Conservation (phyloP, 2,329 filamentous ascomycete species). For the Metarhizium humberi region DNA sequence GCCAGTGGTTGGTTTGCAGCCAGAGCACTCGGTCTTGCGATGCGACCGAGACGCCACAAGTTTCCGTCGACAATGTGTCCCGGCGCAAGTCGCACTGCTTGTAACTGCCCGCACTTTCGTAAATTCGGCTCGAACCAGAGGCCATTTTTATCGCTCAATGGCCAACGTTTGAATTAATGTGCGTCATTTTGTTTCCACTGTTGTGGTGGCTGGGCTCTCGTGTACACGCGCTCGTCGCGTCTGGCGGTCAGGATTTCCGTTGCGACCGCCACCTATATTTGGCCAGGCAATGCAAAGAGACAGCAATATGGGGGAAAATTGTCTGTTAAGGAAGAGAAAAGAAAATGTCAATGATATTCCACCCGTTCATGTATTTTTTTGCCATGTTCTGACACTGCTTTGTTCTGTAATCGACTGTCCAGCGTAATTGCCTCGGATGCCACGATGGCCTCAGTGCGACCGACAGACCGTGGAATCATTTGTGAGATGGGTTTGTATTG, state of each 20-base stretch:
- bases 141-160: not conserved
- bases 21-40: not conserved
- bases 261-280: not conserved
- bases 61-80: not conserved
- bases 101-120: not conserved
- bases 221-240: not conserved
- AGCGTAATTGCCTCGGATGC: not conserved
- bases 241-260: not conserved
- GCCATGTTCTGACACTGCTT: no score
- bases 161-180: not conserved
- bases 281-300: not conserved
- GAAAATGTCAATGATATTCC: not conserved
- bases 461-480: not conserved
- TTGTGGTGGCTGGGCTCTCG: not conserved
- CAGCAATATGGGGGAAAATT: not conserved
- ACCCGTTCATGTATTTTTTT: not conserved
- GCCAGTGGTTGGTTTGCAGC: not conserved
- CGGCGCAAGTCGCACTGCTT: not conserved
- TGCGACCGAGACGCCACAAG: not conserved
- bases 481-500: not conserved
- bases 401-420: not conserved
- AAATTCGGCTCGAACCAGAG: not conserved
- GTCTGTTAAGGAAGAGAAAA: not conserved
- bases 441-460: conserved; percentile 4
- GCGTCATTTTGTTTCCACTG: not conserved